Evolutionary conservation across 2,329 filamentous ascomycete genomes (phyloP).

Genomic region (Nothophaeocryptopus gaeumannii): DNA sequence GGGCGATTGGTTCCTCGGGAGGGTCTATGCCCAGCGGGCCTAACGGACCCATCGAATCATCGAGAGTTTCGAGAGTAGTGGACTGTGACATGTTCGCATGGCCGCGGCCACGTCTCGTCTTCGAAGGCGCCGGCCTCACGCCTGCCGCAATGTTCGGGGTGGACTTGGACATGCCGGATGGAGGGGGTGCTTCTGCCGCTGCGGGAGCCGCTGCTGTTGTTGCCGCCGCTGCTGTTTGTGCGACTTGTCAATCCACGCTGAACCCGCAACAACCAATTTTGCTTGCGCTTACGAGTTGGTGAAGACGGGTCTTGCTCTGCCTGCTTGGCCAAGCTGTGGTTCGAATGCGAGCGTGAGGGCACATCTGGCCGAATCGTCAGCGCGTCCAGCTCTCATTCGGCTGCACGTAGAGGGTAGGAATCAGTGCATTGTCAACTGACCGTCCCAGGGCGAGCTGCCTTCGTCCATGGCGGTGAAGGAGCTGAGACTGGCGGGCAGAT

Average conservation of each 20-base stretch:
- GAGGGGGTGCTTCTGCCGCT: slow-evolving; percentile 8
- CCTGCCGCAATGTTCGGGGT: slow-evolving; percentile 25
- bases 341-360: slow-evolving; percentile 45
- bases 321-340: slow-evolving; percentile 40
- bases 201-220: not conserved
- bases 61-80: slow-evolving; percentile 74
- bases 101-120: slow-evolving; percentile 54
- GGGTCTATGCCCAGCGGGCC: slow-evolving; percentile 59
- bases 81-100: slow-evolving; percentile 73
- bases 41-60: slow-evolving; percentile 69
- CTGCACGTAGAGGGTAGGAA: not conserved
- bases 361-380: slow-evolving; percentile 40
- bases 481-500: too few species aligned
- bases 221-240: not conserved
- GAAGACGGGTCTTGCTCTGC: slow-evolving; percentile 28
- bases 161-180: slow-evolving; percentile 19
- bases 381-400: not conserved
- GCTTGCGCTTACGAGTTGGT: slow-evolving; percentile 19
- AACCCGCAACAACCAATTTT: slow-evolving; percentile 19
- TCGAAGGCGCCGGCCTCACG: slow-evolving; percentile 31
- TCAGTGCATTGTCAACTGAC: too few species aligned
- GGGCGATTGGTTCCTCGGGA: slow-evolving; percentile 61
- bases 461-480: slow-evolving; percentile 27
- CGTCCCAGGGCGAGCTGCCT: slow-evolving; percentile 34
- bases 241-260: not conserved